Base-by-base conservation (phyloP, 1,284 basidiomycete genomes). In the Paramarasmius palmivorus region DNA sequence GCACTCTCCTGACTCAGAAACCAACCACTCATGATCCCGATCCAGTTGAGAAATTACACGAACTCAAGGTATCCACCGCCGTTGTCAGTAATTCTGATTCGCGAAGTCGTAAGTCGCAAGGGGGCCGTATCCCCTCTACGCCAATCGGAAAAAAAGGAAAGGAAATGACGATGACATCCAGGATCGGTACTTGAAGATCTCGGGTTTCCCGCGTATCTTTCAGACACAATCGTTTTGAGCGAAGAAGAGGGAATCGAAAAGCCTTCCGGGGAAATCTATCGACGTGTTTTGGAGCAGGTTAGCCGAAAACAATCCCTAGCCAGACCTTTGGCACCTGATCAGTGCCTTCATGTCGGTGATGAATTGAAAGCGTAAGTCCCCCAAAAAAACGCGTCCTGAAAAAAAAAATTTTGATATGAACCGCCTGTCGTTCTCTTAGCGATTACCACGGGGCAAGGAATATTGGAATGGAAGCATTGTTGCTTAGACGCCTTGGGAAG, bases 261-360 rank as follows among this genome's bases (percentile, higher is more conserved):
- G 65, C 90, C 89, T 0, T 70, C 77, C 1, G 58, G 61, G 23
- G 72, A 78, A 42, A 83, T 92, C 40, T 92, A 87, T 67, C 61
- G 67, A 25, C 71, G 74, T 2, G 75, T 79, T 0, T 71, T 78
- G 47, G 50, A 64, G 15, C 50, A 56, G 2, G 66, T 74, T 20
- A 70, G 72, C 48, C 44, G 44, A 17, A 29, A 23, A 17, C 25
- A 46, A 32, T 8, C 25, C 22, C 14, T 17, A 26, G n/a, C 12
- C 12, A 5, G n/a, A 17, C 25, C 14, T 15, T 61, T 34, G 58
- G 61, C 12, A 55, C 67, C 71, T 0, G 60, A 68, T 9, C 75
- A 86, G 60, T 78, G 76, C 29, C 61, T 90, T 26, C 89, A 91
- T 61, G 77, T 91, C 45, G 89, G 89, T 3, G 89, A 92, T 63